phyloP scores from a whole-genome alignment of 1,284 basidiomycete species.

The Apiotrichum gracile region DNA sequence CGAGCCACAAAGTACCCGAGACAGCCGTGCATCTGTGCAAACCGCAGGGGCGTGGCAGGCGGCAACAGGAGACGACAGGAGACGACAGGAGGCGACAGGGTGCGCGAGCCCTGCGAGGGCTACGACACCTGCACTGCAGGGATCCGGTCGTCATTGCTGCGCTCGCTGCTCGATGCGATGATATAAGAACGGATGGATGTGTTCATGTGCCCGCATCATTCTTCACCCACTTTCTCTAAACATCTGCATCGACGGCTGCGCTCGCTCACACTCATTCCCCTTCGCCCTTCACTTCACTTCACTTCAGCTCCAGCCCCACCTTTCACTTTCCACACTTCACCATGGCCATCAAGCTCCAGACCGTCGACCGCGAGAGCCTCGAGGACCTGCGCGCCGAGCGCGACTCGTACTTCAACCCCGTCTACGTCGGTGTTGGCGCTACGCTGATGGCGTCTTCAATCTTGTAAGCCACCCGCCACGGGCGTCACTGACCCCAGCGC shows the following conservation, averaged over 20 bases:
- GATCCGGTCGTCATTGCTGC: no score
- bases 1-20: no score
- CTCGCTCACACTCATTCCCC: background rate
- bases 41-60: no score
- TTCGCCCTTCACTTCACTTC: background rate
- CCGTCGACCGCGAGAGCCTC: background rate
- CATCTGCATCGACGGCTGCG: background rate
- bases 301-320: background rate
- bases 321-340: background rate
- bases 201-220: no score
- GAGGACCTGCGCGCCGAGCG: background rate
- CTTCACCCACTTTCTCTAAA: background rate
- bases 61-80: no score
- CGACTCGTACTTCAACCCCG: background rate
- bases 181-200: no score
- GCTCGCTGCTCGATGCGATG: no score
- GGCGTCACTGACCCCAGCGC: background rate
- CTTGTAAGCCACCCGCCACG: background rate
- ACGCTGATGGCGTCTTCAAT: background rate
- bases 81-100: no score
- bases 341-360: background rate
- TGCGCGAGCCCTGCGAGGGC: no score
- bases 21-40: no score
- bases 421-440: background rate
- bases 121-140: no score